Percentiles rank a stretch among this genome's conserved stretches.
phyloP scores from a whole-genome alignment of 2,329 filamentous ascomycete species.

The Dothistroma septosporum region DNA sequence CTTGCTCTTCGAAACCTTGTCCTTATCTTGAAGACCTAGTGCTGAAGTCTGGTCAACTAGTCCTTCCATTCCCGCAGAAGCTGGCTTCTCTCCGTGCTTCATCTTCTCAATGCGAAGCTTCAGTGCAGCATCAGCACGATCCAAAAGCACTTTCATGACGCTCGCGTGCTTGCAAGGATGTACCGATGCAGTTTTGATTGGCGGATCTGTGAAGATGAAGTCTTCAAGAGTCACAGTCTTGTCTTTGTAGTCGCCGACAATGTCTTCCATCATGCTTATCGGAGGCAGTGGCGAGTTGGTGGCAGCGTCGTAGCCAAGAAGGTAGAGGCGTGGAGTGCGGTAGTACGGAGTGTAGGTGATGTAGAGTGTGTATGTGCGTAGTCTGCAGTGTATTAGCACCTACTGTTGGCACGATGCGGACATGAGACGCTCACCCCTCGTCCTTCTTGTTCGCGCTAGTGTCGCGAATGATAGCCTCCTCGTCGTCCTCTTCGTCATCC shows the following conservation, averaged over 20 bases:
- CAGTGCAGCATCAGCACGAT: slow-evolving; percentile 88
- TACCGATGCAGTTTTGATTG: slow-evolving; percentile 92
- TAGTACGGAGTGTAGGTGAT: slow-evolving; percentile 98
- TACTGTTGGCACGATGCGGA: background rate
- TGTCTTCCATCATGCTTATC: slow-evolving; percentile 90
- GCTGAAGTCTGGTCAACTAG: slow-evolving; percentile 72
- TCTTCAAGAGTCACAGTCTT: slow-evolving; percentile 98
- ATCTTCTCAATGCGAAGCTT: slow-evolving; percentile 84
- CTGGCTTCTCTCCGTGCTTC: slow-evolving; percentile 49
- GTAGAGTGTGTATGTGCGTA: slow-evolving; percentile 95
- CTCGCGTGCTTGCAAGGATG: slow-evolving; percentile 96
- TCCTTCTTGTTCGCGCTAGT: slow-evolving; percentile 44
- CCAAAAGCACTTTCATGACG: slow-evolving; percentile 96
- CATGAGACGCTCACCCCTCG: slow-evolving; percentile 48
- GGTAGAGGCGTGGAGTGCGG: slow-evolving; percentile 88
- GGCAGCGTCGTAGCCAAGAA: slow-evolving; percentile 76
- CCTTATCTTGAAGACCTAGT: slow-evolving; percentile 55
- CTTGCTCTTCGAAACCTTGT: slow-evolving; percentile 41
- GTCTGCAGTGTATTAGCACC: slow-evolving; percentile 37
- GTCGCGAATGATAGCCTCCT: slow-evolving; percentile 92
- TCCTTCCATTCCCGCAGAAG: slow-evolving; percentile 68
- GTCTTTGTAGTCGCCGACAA: slow-evolving; percentile 93
- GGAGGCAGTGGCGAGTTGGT: slow-evolving; percentile 67
- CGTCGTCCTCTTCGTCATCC: slow-evolving; percentile 92
- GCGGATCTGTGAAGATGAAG: slow-evolving; percentile 88